Evolutionary conservation across 2,329 filamentous ascomycete species (phyloP).

Genomic region (Fusarium palustre): DNA sequence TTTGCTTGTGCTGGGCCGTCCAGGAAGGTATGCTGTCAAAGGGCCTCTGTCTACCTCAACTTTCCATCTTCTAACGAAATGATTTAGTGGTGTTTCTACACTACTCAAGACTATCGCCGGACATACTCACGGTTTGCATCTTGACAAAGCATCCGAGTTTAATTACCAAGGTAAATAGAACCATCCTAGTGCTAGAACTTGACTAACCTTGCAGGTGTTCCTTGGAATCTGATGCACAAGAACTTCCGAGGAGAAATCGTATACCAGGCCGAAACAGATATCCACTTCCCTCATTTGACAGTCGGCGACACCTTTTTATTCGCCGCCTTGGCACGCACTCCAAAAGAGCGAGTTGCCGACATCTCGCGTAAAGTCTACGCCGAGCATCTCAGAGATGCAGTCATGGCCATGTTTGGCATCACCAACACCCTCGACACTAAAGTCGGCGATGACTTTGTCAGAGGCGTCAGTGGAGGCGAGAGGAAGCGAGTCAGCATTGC

Average conservation of each 20-base stretch:
- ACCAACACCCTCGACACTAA: constrained; percentile 74
- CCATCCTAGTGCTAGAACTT: accelerated
- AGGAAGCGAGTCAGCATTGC: constrained; percentile 56
- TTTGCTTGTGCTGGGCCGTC: constrained; percentile 75
- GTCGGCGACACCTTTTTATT: constrained; percentile 82
- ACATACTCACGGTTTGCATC: constrained; percentile 79
- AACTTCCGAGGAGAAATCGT: constrained; percentile 77
- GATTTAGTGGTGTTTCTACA: constrained; percentile 75
- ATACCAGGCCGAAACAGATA: constrained; percentile 84
- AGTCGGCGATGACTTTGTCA: constrained; percentile 78
- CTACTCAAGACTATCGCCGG: constrained; percentile 84
- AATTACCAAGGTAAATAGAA: constrained; percentile 75
- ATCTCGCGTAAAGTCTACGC: constrained; percentile 60
- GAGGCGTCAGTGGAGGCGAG: constrained; percentile 66
- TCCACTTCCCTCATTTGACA: constrained; percentile 78
- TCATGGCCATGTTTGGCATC: constrained; percentile 78
- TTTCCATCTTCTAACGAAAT: too few relatives aligned
- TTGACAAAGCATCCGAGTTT: constrained; percentile 75
- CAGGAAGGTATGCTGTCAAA: constrained; percentile 31
- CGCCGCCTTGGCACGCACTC: constrained; percentile 74
- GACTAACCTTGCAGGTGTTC: constrained; percentile 26
- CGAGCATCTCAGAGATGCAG: constrained; percentile 72
- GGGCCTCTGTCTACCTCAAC: too few relatives aligned
- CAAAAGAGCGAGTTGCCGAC: constrained; percentile 65
- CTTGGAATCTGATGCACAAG: constrained; percentile 38